Evolutionary conservation across 2,329 filamentous ascomycete genomes (phyloP).

Genomic region (Arachnomyces sp.): DNA sequence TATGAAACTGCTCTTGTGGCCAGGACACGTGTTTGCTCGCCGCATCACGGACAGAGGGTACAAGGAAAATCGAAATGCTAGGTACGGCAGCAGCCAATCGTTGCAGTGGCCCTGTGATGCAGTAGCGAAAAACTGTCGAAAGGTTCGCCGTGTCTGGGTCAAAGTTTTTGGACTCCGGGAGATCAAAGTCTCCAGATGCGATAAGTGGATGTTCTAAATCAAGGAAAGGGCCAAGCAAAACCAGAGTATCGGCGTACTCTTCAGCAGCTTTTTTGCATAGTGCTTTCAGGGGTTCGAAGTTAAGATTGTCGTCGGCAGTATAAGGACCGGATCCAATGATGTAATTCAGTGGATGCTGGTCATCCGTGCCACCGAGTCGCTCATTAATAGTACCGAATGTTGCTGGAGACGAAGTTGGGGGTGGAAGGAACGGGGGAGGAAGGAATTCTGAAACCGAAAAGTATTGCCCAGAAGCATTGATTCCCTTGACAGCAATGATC

Average conservation of each 20-base stretch:
- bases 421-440: slow-evolving; percentile 64
- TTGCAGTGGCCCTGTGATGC: slow-evolving; percentile 67
- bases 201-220: slow-evolving; percentile 87
- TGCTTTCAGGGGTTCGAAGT: slow-evolving; percentile 77
- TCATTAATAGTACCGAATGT: slow-evolving; percentile 62
- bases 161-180: slow-evolving; percentile 58
- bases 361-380: slow-evolving; percentile 57
- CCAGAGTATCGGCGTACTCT: slow-evolving; percentile 66
- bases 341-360: slow-evolving; percentile 63
- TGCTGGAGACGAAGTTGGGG: slow-evolving; percentile 61
- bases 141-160: slow-evolving; percentile 75
- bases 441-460: slow-evolving; percentile 76
- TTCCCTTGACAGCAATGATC: slow-evolving; percentile 78
- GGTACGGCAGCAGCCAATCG: slow-evolving; percentile 65
- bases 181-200: slow-evolving; percentile 69
- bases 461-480: slow-evolving; percentile 75
- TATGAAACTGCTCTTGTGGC: slow-evolving; percentile 66
- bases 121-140: slow-evolving; percentile 71
- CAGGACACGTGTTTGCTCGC: slow-evolving; percentile 79
- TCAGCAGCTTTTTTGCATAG: slow-evolving; percentile 72
- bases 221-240: slow-evolving; percentile 81
- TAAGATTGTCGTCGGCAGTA: slow-evolving; percentile 83
- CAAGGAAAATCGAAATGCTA: slow-evolving; percentile 70
- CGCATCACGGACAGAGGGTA: slow-evolving; percentile 75
- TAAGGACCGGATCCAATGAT: slow-evolving; percentile 81